Base-by-base conservation (phyloP, 441 rosid species). In the Mallotus repandus region DNA sequence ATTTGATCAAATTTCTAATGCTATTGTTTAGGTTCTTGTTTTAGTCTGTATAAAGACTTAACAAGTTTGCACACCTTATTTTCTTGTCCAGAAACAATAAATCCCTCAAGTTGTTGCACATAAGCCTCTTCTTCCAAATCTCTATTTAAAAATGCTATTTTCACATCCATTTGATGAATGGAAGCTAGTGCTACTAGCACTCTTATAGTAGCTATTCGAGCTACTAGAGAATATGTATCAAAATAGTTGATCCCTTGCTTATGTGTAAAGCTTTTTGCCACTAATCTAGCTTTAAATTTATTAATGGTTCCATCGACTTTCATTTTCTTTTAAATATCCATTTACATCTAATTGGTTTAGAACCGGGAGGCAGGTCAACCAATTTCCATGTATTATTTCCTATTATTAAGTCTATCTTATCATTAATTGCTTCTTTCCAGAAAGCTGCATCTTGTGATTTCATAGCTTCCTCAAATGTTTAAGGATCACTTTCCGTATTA, bases 1-100 rank as follows among this genome's bases (percentile, higher is more conserved):
- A 41, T 53, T 21, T 65, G 35, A 49, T 80, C 77, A 73, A 80
- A 76, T 15, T 68, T 76, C 53, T 80, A 46, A 29, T 80, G 62
- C 4, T 66, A 80, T 5, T 80, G 2, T 7, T 76, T 80, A 2
- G 62, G 70, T 41, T 76, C 70, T 61, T 80, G 35, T 18, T 80
- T 74, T 1, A 80, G n/a, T 10, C 56, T 48, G 66, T 77, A 77
- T 5, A 65, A 41, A 7, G 71, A 78, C 9, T 74, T 74, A 21
- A 73, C 4, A 7, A 73, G 49, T 14, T 73, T 73, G 10, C 45
- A 73, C 32, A 73, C 68, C 16, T 78, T 73, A 1, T 73, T 22
- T 48, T 69, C 74, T 67, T 77, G 61, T 0, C 55, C 41, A 0
- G 32, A 5, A 4, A 77, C 2, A 4, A 73, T 0, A 56, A 72